A percentile compares a stretch with the other conserved stretches of the same genome.
Conservation (phyloP, 2,329 filamentous ascomycete genomes). For the Fusarium pseudocircinatum region DNA sequence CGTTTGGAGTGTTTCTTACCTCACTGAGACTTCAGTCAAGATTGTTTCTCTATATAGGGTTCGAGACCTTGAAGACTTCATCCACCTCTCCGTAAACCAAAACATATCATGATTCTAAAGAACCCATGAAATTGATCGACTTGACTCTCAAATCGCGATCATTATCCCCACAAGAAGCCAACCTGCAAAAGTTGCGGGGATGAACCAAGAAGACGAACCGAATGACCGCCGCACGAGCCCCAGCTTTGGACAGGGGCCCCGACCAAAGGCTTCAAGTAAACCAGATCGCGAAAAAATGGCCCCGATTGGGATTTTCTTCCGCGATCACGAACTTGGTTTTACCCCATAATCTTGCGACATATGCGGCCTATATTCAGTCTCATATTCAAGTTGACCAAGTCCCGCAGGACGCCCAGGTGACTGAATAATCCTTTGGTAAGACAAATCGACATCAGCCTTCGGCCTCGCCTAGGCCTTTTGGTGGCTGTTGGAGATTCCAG, state of each 20-base stretch:
- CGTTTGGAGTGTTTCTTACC: background rate
- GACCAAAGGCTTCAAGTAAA: constrained; percentile 22
- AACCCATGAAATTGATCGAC: constrained; percentile 15
- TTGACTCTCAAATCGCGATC: constrained; percentile 19
- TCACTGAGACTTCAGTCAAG: background rate
- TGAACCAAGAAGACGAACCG: constrained; percentile 37
- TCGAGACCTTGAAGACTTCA: background rate
- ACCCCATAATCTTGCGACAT: constrained; percentile 8
- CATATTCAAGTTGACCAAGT: background rate
- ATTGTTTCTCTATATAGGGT: background rate
- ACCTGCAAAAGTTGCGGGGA: constrained; percentile 30
- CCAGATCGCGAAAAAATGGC: constrained; percentile 26
- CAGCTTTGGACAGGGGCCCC: constrained; percentile 34
- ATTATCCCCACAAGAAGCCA: constrained; percentile 25
- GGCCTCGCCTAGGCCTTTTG: constrained; percentile 25
- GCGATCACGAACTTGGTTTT: constrained; percentile 13
- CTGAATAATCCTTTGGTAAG: constrained; percentile 4
- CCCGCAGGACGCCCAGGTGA: background rate
- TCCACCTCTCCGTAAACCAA: background rate
- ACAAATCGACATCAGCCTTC: constrained; percentile 13
- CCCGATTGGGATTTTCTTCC: constrained; percentile 16
- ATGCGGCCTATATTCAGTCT: background rate
- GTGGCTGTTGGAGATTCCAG: constrained; percentile 34
- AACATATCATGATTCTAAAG: background rate
- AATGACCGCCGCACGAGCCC: constrained; percentile 41